Percentiles rank a stretch among this genome's conserved stretches.
Evolutionary conservation across 1,284 basidiomycete genomes (phyloP).

Genomic region (Ceratobasidium sp.): DNA sequence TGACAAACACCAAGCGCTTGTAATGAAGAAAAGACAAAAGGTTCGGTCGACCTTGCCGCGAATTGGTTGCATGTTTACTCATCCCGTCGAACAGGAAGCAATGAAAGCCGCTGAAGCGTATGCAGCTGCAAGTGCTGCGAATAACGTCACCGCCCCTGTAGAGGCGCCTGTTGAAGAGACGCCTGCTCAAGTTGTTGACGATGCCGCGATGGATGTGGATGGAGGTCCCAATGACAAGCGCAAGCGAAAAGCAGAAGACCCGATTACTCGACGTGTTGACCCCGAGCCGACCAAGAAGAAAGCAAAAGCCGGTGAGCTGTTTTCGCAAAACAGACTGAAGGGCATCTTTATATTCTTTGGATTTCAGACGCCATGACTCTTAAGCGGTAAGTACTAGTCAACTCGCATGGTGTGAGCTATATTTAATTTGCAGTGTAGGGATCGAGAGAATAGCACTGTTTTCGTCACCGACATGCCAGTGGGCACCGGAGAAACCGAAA

Average conservation of each 20-base stretch:
- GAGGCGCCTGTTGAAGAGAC: slow-evolving; percentile 28
- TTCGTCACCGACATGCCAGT: slow-evolving; percentile 78
- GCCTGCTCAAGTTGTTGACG: slow-evolving; percentile 39
- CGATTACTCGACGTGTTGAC: slow-evolving; percentile 43
- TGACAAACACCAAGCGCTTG: slow-evolving; percentile 67
- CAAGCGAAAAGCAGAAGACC: slow-evolving; percentile 70
- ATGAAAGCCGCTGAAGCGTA: slow-evolving; percentile 57
- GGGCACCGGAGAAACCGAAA: slow-evolving; percentile 66
- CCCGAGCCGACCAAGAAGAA: slow-evolving; percentile 61
- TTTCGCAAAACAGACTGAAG: slow-evolving; percentile 53
- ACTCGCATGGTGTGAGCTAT: background rate
- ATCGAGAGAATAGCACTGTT: slow-evolving; percentile 94
- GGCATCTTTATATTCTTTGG: background rate
- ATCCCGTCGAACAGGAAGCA: slow-evolving; percentile 60
- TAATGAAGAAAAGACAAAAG: slow-evolving; percentile 70
- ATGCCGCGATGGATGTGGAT: slow-evolving; percentile 64
- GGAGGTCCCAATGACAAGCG: slow-evolving; percentile 53
- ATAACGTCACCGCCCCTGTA: slow-evolving; percentile 49
- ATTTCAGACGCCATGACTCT: slow-evolving; percentile 54
- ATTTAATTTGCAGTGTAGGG: slow-evolving; percentile 58
- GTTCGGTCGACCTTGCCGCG: slow-evolving; percentile 52
- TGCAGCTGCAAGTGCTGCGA: slow-evolving; percentile 48
- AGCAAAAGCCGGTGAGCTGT: slow-evolving; percentile 61
- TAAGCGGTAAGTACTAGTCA: slow-evolving; percentile 62
- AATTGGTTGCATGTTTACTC: slow-evolving; percentile 52